A percentile compares a stretch with the other conserved stretches of the same genome.
Evolutionary conservation across 805 yeast species (phyloP).

Genomic region (Pichia thaimueangensis): DNA sequence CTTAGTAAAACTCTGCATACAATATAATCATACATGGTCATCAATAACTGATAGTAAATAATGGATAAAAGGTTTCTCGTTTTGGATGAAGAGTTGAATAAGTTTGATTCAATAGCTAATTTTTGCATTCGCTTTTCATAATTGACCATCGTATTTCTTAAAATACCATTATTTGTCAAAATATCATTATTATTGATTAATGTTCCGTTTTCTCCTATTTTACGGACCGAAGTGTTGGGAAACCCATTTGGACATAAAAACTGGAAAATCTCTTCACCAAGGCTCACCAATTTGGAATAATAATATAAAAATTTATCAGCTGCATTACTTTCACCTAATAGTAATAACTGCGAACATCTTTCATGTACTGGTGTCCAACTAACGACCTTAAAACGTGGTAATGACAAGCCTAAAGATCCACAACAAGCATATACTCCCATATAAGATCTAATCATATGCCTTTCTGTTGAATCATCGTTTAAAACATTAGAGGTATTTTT

Average conservation of each 20-base stretch:
- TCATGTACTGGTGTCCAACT: slow-evolving; percentile 42
- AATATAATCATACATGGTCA: slow-evolving; percentile 47
- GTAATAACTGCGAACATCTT: slow-evolving; percentile 28
- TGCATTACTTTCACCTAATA: slow-evolving; percentile 32
- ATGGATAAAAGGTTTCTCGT: slow-evolving; percentile 37
- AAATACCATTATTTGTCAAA: slow-evolving; percentile 3
- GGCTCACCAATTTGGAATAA: slow-evolving; percentile 38
- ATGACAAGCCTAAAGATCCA: slow-evolving; percentile 44
- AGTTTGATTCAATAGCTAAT: slow-evolving; percentile 35
- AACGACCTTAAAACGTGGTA: slow-evolving; percentile 46
- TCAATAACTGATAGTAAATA: slow-evolving; percentile 43
- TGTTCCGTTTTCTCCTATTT: not conserved
- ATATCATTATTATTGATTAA: slow-evolving; percentile 3
- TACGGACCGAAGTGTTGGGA: slow-evolving; percentile 3
- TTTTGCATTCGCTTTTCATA: slow-evolving; percentile 38
- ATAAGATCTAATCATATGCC: slow-evolving; percentile 36
- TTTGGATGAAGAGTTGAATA: slow-evolving; percentile 29
- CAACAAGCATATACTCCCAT: slow-evolving; percentile 45
- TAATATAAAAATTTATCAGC: slow-evolving; percentile 39
- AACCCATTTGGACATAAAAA: slow-evolving; percentile 31
- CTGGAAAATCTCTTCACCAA: slow-evolving; percentile 45
- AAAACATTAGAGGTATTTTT: slow-evolving; percentile 24
- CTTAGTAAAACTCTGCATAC: slow-evolving; percentile 35
- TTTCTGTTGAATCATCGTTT: slow-evolving; percentile 27
- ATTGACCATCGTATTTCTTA: slow-evolving; percentile 30